Conservation (phyloP, 2,329 filamentous ascomycete genomes). For the Gnomoniopsis smithogilvyi region DNA sequence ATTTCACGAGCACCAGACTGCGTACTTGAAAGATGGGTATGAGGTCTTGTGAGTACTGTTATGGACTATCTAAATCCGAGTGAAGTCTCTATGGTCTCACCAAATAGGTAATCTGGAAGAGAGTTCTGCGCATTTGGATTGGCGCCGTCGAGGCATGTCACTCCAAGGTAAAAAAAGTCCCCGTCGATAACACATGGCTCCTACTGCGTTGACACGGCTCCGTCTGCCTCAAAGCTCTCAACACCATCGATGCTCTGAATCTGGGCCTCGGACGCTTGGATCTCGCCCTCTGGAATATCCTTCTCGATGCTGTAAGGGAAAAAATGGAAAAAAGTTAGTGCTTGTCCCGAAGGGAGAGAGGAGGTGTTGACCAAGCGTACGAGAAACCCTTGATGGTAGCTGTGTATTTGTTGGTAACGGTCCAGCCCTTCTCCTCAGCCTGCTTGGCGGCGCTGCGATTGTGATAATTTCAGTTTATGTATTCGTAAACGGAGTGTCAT, state of each 20-base stretch:
- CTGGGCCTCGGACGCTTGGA: constrained; percentile 43
- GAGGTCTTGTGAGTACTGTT: neutral
- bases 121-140: neutral
- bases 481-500: neutral
- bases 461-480: neutral
- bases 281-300: constrained; percentile 66
- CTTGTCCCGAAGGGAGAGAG: neutral
- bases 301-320: constrained; percentile 50
- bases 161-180: neutral
- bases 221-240: constrained; percentile 71
- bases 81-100: neutral
- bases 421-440: constrained; percentile 72
- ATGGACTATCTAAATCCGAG: neutral
- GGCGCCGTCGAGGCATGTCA: neutral
- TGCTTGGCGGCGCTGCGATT: constrained; percentile 68
- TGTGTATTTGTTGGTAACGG: constrained; percentile 75
- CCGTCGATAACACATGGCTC: neutral
- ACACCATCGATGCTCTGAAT: constrained; percentile 68
- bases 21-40: neutral
- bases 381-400: constrained; percentile 88
- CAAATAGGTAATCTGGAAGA: neutral
- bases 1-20: neutral
- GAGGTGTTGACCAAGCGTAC: constrained; percentile 52
- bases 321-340: neutral
- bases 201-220: constrained; percentile 68